Evolutionary conservation across 352 stramenopile species (phyloP).

Genomic region (Pythium phragmiticola): DNA sequence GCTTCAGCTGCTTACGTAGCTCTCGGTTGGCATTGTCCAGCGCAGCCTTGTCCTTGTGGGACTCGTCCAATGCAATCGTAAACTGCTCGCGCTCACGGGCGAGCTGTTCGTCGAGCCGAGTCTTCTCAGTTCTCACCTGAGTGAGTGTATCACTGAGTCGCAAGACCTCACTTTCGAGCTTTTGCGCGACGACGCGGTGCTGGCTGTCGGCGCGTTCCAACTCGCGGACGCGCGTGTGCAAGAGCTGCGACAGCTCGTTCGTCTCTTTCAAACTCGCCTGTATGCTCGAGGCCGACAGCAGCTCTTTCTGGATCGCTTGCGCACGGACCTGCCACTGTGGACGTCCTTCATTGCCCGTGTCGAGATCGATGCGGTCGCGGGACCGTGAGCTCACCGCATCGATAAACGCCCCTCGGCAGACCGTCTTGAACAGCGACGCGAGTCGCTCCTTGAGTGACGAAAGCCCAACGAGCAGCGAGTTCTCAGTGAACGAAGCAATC

Average conservation of each 20-base stretch:
- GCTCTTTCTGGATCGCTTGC: conserved; percentile 64
- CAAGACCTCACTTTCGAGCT: conserved; percentile 72
- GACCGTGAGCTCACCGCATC: conserved; percentile 60
- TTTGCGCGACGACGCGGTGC: conserved; percentile 74
- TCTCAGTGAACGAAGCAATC: conserved; percentile 45
- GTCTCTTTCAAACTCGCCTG: conserved; percentile 60
- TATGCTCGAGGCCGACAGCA: conserved; percentile 60
- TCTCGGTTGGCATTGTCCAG: conserved; percentile 72
- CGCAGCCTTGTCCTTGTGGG: conserved; percentile 77
- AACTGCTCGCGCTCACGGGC: conserved; percentile 75
- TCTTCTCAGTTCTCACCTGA: conserved; percentile 39
- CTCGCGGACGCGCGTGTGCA: conserved; percentile 71
- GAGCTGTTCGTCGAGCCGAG: conserved; percentile 56
- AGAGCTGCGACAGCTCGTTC: conserved; percentile 58
- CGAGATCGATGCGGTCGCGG: conserved; percentile 27
- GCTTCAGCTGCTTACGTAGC: conserved; percentile 79
- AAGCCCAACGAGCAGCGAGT: conserved; percentile 42
- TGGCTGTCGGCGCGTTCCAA: conserved; percentile 75
- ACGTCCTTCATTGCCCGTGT: conserved; percentile 27
- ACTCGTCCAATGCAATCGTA: conserved; percentile 66
- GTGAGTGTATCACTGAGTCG: conserved; percentile 45
- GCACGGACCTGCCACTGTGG: conserved; percentile 77
- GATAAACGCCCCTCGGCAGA: conserved; percentile 75
- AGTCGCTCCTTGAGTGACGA: conserved; percentile 66
- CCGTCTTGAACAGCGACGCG: conserved; percentile 62